Conservation (phyloP, 495 filamentous ascomycete species). For the Penicillium goetzii region DNA sequence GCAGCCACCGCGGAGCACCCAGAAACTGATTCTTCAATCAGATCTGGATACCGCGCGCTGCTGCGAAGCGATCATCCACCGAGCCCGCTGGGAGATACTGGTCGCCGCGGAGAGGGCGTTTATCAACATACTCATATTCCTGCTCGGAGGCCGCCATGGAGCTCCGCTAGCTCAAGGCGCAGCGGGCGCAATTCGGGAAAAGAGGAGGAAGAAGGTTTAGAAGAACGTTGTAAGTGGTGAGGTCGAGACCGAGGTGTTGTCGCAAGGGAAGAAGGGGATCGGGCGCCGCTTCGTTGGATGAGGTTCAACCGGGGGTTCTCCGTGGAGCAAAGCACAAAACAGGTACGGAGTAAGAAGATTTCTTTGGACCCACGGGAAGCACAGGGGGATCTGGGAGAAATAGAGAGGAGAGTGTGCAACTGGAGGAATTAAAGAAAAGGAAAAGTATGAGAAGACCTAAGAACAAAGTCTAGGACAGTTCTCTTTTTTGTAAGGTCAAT, state of each 20-base stretch:
- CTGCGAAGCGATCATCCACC: background rate
- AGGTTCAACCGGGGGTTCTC: slow-evolving; percentile 31
- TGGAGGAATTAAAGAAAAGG: background rate
- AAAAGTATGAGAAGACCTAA: slow-evolving; percentile 6
- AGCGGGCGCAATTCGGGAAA: slow-evolving; percentile 33
- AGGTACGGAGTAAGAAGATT: slow-evolving; percentile 12
- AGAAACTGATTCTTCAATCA: background rate
- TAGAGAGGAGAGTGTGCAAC: background rate
- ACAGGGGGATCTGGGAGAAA: slow-evolving; percentile 4
- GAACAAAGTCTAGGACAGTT: background rate
- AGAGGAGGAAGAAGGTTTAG: slow-evolving; percentile 8
- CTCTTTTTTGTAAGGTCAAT: background rate
- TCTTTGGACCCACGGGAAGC: slow-evolving; percentile 12
- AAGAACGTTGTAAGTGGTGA: slow-evolving; percentile 6
- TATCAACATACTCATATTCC: slow-evolving; percentile 52
- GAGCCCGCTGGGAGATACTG: background rate
- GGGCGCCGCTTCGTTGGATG: slow-evolving; percentile 16
- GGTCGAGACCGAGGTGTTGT: slow-evolving; percentile 12
- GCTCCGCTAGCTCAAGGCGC: slow-evolving; percentile 44
- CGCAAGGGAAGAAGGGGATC: slow-evolving; percentile 12
- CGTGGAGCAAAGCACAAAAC: slow-evolving; percentile 22
- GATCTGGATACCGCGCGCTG: background rate
- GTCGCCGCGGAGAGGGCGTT: background rate
- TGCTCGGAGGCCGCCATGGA: slow-evolving; percentile 49
- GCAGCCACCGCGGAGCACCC: background rate